Evolutionary conservation across 345 rosid species (phyloP), one percentile per base, ranked within the genome.

Genomic region (Lepidium africanum): DNA sequence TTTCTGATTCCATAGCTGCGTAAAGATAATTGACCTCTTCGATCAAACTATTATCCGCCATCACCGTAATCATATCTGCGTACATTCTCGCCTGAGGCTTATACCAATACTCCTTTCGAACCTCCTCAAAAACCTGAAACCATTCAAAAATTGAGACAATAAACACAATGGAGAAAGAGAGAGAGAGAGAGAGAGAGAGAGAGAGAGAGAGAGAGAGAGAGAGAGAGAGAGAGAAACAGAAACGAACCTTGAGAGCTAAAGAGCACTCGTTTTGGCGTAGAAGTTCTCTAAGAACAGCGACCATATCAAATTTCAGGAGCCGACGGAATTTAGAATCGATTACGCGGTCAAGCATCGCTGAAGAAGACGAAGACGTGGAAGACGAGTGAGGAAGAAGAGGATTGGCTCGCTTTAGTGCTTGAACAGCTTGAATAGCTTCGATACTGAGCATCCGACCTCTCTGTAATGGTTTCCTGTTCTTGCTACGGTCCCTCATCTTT

Each of bases 351-450:
- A 85, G 73, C 68, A 36, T 14, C 4, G 49, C 2, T 36, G 52
- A 47, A 9, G 72, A 46, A 60, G 76, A 66, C 2, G 67, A 49
- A 32, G 38, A 59, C 39, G 53, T 15, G 60, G 79, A 49, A 12
- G 59, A 4, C 21, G 60, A 5, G n/a, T 59, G 17, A 43, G 52
- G 58, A 39, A 5, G 70, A 38, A 37, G 55, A 59, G 77, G 65
- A 37, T 73, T 78, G 59, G 86, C 90, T 74, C 92, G 83, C 74
- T 91, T 91, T 71, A 85, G 79, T 10, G 90, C 76, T 71, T 90
- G 97, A 19, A 90, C 85, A 0, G 86, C 77, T 62, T 90, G 95
- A 56, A 90, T 90, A 10, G 92, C 89, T 76, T 91, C 97, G 65
- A 80, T 86, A 82, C 97, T 91, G 64, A 88, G 88, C 78, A 78